Conservation (phyloP, 2,329 filamentous ascomycete species). For the Aspergillus japonicus region DNA sequence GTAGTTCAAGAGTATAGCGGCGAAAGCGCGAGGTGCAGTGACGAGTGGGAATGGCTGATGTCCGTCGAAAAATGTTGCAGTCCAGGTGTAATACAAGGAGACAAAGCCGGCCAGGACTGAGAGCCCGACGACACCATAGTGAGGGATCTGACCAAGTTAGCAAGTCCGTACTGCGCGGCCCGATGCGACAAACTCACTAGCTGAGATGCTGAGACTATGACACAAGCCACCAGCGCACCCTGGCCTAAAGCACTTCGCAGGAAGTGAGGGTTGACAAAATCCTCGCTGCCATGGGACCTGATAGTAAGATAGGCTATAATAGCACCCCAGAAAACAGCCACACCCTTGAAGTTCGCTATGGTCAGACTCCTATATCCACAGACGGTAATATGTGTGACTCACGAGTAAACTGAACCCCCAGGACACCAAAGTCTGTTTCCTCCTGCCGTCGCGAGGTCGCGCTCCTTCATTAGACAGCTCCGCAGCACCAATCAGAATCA, state of each 20-base stretch:
- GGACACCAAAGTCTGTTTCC: constrained; percentile 26
- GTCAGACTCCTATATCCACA: constrained; percentile 6
- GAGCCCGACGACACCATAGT: constrained; percentile 41
- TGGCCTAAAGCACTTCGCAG: constrained; percentile 41
- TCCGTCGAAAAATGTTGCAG: constrained; percentile 33
- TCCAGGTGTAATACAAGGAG: constrained; percentile 33
- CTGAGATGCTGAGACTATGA: constrained; percentile 39
- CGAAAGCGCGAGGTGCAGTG: constrained; percentile 25
- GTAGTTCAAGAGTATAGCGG: constrained; percentile 33
- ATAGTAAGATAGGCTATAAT: constrained; percentile 38
- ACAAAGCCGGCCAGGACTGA: constrained; percentile 39
- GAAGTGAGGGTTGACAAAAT: constrained; percentile 39
- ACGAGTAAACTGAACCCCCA: constrained; percentile 34
- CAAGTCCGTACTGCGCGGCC: not conserved
- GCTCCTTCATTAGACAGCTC: constrained; percentile 28
- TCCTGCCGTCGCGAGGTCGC: constrained; percentile 22
- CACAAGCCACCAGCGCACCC: constrained; percentile 33
- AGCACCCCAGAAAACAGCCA: constrained; percentile 37
- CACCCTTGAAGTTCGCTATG: constrained; percentile 24
- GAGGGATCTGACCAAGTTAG: constrained; percentile 38
- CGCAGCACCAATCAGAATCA: constrained; percentile 37
- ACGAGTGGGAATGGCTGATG: constrained; percentile 35
- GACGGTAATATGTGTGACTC: constrained; percentile 10
- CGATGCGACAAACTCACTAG: constrained; percentile 33
- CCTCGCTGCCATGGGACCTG: constrained; percentile 36